These are phyloP conservation scores for Pseudocercospora cruenta DNA, from an alignment of 2,329 filamentous ascomycete genomes.

Conservation along the genomic window DNA sequence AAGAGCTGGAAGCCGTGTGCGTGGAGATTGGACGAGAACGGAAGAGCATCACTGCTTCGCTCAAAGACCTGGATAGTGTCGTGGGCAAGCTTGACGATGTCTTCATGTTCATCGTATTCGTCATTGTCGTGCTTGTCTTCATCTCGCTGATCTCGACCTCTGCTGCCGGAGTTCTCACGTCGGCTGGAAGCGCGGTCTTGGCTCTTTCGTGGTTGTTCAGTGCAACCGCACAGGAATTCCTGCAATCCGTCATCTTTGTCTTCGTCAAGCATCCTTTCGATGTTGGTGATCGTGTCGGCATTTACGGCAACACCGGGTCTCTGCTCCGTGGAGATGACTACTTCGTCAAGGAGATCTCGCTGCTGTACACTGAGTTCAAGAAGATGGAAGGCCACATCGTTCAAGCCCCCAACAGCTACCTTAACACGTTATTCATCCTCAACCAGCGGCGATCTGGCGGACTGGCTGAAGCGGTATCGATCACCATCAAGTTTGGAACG, in stretches of 20 bases:
- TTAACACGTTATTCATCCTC: constrained; percentile 87
- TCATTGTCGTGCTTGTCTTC: constrained; percentile 84
- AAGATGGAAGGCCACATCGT: constrained; percentile 98
- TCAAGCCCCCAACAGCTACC: constrained; percentile 89
- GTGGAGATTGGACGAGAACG: constrained; percentile 93
- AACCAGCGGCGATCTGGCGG: constrained; percentile 91
- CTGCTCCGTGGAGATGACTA: constrained; percentile 83
- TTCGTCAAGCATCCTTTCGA: constrained; percentile 98
- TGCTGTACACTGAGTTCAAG: constrained; percentile 96
- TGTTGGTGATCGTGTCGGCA: constrained; percentile 86
- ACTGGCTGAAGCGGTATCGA: constrained; percentile 80
- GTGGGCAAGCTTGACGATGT: constrained; percentile 87
- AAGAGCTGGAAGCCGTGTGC: constrained; percentile 89
- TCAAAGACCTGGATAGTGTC: constrained; percentile 94
- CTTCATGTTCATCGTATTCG: constrained; percentile 80
- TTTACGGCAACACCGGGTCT: constrained; percentile 89
- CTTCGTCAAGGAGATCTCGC: constrained; percentile 90
- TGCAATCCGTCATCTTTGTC: constrained; percentile 92
- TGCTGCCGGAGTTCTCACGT: constrained; percentile 87
- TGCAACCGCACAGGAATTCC: constrained; percentile 88
- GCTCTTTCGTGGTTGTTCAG: constrained; percentile 92
- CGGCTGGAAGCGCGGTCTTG: constrained; percentile 82
- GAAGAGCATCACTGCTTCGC: constrained; percentile 89
- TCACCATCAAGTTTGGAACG: constrained; percentile 87
- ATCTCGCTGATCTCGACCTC: constrained; percentile 87